A percentile compares a stretch with the other conserved stretches of the same genome.
Evolutionary conservation across 73 alveolate species (phyloP).

Genomic region (Stentor coeruleus): DNA sequence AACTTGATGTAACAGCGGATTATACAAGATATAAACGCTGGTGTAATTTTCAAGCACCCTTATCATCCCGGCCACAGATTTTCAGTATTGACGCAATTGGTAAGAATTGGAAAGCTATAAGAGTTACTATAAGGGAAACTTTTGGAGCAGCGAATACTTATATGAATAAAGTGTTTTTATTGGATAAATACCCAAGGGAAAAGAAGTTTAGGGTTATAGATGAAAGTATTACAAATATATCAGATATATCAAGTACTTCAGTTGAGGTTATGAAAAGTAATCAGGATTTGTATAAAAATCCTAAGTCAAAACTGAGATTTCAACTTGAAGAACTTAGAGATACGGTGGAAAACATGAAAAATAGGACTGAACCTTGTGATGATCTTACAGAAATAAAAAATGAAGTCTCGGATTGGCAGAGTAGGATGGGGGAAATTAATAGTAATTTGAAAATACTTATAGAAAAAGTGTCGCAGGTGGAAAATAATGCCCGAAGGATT

Average conservation of each 20-base stretch:
- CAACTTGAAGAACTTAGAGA: neutral
- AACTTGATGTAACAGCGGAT: constrained; percentile 36
- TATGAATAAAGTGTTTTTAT: constrained; percentile 39
- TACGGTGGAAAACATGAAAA: neutral
- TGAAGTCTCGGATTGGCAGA: neutral
- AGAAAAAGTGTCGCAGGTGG: neutral
- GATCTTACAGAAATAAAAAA: neutral
- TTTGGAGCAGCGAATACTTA: constrained; percentile 55
- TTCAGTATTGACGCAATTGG: constrained; percentile 50
- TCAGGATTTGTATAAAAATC: neutral
- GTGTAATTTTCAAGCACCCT: constrained; percentile 45
- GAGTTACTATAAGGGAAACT: constrained; percentile 45
- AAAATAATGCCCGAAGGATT: neutral
- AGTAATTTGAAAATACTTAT: too few species aligned
- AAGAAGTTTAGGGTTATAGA: neutral
- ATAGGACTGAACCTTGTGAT: neutral
- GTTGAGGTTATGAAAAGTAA: neutral
- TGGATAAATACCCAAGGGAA: constrained; percentile 35
- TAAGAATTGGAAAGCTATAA: constrained; percentile 34
- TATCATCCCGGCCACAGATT: constrained; percentile 40
- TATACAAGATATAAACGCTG: constrained; percentile 38
- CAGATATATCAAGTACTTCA: neutral
- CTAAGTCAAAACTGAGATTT: neutral
- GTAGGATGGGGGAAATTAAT: neutral
- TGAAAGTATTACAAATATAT: neutral